Evolutionary conservation across 768 basidiomycete genomes (phyloP).

Genomic region (Pleurotus cornucopiae): DNA sequence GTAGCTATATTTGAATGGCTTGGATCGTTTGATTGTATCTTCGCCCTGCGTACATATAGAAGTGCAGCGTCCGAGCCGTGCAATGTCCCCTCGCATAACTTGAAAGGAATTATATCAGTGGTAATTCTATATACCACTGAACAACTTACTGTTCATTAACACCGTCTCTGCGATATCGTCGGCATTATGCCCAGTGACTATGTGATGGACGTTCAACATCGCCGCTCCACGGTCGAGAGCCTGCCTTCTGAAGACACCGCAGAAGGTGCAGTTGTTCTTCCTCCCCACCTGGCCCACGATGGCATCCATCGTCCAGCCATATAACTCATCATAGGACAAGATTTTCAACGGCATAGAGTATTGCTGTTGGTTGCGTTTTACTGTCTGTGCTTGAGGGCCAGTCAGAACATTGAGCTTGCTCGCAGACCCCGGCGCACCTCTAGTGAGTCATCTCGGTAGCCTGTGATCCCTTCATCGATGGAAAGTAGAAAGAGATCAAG

Average conservation of each 20-base stretch:
- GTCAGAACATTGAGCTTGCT: not conserved
- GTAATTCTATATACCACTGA: not conserved
- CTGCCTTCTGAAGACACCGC: conserved; percentile 95
- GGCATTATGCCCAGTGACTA: conserved; percentile 98
- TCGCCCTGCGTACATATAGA: conserved; percentile 94
- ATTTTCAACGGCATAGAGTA: conserved; percentile 96
- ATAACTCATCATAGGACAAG: conserved; percentile 91
- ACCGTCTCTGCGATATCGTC: conserved; percentile 99
- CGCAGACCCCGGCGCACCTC: conserved; percentile 50
- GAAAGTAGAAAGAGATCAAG: conserved; percentile 89
- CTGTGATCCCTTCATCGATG: conserved; percentile 98
- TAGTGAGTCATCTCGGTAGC: conserved; percentile 95
- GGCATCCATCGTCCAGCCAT: conserved; percentile 99
- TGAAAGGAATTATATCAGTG: conserved; percentile 1
- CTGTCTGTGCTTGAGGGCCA: conserved; percentile 56
- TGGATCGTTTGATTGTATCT: conserved; percentile 93
- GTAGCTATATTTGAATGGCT: conserved; percentile 99
- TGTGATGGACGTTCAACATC: conserved; percentile 87
- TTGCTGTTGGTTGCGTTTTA: conserved; percentile 94
- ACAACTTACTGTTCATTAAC: conserved; percentile 88
- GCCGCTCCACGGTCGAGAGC: conserved; percentile 94
- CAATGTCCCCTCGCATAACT: conserved; percentile 99
- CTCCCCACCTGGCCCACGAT: conserved; percentile 92
- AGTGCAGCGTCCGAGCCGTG: conserved; percentile 90
- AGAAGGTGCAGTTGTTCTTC: conserved; percentile 99